Base-by-base conservation (phyloP, 208 protist genomes). In the Trypanosoma vivax region DNA sequence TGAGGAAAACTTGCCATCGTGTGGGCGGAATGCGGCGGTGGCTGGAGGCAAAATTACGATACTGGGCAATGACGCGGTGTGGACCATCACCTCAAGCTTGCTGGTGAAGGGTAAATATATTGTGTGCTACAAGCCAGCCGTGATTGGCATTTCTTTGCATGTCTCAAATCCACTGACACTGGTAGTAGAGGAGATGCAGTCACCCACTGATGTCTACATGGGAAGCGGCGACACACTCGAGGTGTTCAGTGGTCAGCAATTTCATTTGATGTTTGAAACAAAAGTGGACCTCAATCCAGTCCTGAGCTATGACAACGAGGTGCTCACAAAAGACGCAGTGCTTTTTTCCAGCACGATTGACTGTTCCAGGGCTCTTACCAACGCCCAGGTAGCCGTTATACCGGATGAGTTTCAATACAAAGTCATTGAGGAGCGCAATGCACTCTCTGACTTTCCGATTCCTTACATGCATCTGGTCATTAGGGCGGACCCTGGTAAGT, bases 201-300 rank as follows among this genome's bases (percentile, higher is more conserved):
- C 82, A 14, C 87, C 87, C 13, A 78, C 56, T 21, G 81, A 76
- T 5, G 69, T 78, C 50, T 90, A 88, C 70, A 77, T 73, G 28
- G 60, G 78, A 35, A 50, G 53, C 23, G 64, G 64, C 29, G 38
- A 73, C 34, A 48, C 49, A 16, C 49, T 83, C 4, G 57, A 45
- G n/a, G 73, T 80, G 0, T 66, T 61, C 24, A 75, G 73, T 38
- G 84, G 84, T 9, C 73, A 92, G 60, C 76, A 79, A 0, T 83
- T 95, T 42, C 84, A 82, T 42, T 66, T 95, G 37, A 83, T 83
- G 60, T 92, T 95, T 49, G 69, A 77, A 41, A 90, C 81, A 5
- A 62, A 64, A 0, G 82, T 76, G 37, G 49, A 43, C 50, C 73
- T 95, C 33, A 64, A 80, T 49, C 55, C 76, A 4, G 64, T 75